These are phyloP conservation scores for Nakazawaea holstii DNA, from an alignment of 805 yeast genomes.

Conservation along the genomic window DNA sequence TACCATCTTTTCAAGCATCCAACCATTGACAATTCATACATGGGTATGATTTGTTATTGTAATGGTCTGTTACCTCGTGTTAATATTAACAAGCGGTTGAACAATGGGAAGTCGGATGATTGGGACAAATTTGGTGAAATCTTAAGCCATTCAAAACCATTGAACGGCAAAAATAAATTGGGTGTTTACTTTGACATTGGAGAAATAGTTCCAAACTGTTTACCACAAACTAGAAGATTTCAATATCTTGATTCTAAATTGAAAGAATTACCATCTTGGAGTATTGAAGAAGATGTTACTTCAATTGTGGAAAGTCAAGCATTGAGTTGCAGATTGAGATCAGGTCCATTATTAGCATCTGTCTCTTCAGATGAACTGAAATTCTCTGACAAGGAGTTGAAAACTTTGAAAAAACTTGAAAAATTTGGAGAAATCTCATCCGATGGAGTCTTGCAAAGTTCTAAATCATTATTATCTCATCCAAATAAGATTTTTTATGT, in stretches of 20 bases:
- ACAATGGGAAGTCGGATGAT: constrained; percentile 30
- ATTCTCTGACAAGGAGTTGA: constrained; percentile 12
- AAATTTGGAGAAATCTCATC: constrained; percentile 39
- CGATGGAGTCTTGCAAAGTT: constrained; percentile 44
- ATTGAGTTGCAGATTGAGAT: constrained; percentile 72
- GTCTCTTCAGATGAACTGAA: constrained; percentile 9
- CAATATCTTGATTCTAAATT: constrained; percentile 31
- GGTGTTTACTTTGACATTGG: constrained; percentile 86
- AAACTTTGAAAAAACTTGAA: constrained; percentile 19
- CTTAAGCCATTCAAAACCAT: constrained; percentile 30
- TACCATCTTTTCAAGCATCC: constrained; percentile 89
- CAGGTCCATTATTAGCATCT: constrained; percentile 65
- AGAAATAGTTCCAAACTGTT: constrained; percentile 85
- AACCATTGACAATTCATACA: constrained; percentile 64
- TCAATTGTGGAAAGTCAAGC: constrained; percentile 87
- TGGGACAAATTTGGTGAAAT: constrained; percentile 63
- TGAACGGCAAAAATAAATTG: constrained; percentile 37
- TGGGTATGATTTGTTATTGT: constrained; percentile 95
- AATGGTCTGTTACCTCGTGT: constrained; percentile 90
- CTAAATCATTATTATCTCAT: constrained; percentile 37
- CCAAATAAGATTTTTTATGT: constrained; percentile 77
- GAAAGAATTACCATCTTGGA: constrained; percentile 30
- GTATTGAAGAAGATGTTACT: constrained; percentile 59
- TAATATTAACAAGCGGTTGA: constrained; percentile 58
- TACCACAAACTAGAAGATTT: constrained; percentile 56